Conservation (phyloP, 768 basidiomycete species). For the Chalciporus pseudorubinellus region DNA sequence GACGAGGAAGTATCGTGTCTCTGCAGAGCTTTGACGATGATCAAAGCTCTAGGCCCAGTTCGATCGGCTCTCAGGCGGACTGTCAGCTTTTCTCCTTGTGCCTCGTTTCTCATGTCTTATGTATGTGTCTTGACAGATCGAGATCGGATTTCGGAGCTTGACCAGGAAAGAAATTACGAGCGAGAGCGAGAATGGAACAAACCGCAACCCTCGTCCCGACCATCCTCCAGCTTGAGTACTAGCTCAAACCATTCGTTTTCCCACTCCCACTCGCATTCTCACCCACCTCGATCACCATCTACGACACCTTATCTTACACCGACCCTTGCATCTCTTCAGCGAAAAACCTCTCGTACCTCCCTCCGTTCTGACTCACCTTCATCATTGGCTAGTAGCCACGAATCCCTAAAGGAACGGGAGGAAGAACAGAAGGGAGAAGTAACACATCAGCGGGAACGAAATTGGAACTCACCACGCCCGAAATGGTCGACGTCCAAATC, state of each 20-base stretch:
- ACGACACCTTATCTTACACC: conserved; percentile 36
- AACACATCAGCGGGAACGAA: conserved; percentile 57
- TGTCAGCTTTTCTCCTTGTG: conserved; percentile 37
- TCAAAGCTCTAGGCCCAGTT: conserved; percentile 43
- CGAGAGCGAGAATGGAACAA: conserved; percentile 59
- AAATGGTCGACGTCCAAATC: conserved; percentile 42
- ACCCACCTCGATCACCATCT: conserved; percentile 41
- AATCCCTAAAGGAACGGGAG: conserved; percentile 32
- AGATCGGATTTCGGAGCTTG: conserved; percentile 42
- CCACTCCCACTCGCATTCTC: conserved; percentile 34
- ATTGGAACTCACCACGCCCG: conserved; percentile 69
- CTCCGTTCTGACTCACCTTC: conserved; percentile 43
- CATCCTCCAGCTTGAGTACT: conserved; percentile 42
- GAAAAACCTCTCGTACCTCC: conserved; percentile 34
- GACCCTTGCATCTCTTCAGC: conserved; percentile 30
- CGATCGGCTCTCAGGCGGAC: conserved; percentile 49
- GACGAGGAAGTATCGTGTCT: conserved; percentile 41
- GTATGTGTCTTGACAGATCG: conserved; percentile 35
- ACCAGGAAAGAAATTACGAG: conserved; percentile 44
- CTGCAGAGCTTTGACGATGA: conserved; percentile 41
- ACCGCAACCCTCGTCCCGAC: conserved; percentile 38
- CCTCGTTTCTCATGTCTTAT: neutral
- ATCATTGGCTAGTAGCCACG: conserved; percentile 37
- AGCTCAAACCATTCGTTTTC: conserved; percentile 36
- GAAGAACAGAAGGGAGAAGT: conserved; percentile 34